Percentiles rank a stretch among this genome's conserved stretches.
Conservation (phyloP, 1,139 yeast species). For the Meyerozyma carpophila region DNA sequence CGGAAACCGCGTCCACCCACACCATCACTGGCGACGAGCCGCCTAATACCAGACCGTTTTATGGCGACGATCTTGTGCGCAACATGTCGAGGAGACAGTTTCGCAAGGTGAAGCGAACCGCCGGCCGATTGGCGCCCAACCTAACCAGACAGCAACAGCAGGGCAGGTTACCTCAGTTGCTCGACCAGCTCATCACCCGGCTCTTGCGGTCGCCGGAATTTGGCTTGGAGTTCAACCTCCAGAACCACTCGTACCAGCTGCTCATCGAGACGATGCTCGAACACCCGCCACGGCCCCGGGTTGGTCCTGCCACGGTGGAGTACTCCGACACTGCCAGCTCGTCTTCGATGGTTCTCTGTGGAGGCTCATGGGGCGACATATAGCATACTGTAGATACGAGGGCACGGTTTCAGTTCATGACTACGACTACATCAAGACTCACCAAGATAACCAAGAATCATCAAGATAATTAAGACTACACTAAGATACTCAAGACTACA, state of each 20-base stretch:
- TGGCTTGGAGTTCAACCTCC: constrained; percentile 5
- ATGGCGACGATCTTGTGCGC: constrained; percentile 27
- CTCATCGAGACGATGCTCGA: constrained; percentile 4
- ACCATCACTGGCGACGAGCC: not conserved
- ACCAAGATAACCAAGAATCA: too few relatives aligned
- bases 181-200: constrained; percentile 9
- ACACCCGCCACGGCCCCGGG: not conserved
- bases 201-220: constrained; percentile 2
- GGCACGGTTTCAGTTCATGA: not conserved
- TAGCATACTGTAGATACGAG: constrained; percentile 4
- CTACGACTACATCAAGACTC: not conserved
- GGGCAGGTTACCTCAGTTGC: constrained; percentile 4
- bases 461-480: too few relatives aligned
- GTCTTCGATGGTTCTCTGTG: constrained; percentile 14
- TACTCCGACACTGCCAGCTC: constrained; percentile 15
- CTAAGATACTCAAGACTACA: too few relatives aligned
- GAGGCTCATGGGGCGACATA: constrained; percentile 15
- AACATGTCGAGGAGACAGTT: not conserved
- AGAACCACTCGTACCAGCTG: constrained; percentile 7
- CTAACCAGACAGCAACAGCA: not conserved
- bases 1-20: not conserved
- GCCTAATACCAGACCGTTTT: constrained; percentile 17
- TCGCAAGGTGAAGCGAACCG: not conserved
- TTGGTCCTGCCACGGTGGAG: constrained; percentile 3
- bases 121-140: not conserved